Evolutionary conservation across 208 protist species (phyloP).

Genomic region (Trypanosoma avium): DNA sequence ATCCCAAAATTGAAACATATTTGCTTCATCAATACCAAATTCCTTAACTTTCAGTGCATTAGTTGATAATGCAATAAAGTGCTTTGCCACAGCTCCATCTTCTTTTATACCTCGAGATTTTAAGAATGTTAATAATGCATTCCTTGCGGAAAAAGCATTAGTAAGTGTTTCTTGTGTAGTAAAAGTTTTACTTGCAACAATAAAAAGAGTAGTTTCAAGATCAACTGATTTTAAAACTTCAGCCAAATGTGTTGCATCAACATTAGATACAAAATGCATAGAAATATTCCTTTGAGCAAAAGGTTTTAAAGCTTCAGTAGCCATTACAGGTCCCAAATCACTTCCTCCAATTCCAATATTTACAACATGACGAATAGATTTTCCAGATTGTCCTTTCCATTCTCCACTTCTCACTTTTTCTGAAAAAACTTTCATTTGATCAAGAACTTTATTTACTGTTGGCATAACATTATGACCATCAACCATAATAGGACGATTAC

Average conservation of each 20-base stretch:
- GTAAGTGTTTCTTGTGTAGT: constrained; percentile 97
- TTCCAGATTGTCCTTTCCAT: constrained; percentile 95
- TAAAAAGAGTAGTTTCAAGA: constrained; percentile 95
- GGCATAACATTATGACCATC: constrained; percentile 96
- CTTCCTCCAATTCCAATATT: constrained; percentile 98
- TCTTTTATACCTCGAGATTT: constrained; percentile 40
- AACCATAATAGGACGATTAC: constrained; percentile 82
- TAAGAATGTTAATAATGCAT: constrained; percentile 81
- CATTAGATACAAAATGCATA: constrained; percentile 96
- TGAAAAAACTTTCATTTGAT: constrained; percentile 91
- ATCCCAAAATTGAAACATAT: constrained; percentile 99
- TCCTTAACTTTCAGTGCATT: constrained; percentile 88
- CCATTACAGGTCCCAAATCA: constrained; percentile 96
- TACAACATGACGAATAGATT: constrained; percentile 94
- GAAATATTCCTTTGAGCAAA: constrained; percentile 65
- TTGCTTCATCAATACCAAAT: constrained; percentile 95
- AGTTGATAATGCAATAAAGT: constrained; percentile 98
- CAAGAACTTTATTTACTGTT: constrained; percentile 91
- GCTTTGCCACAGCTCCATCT: constrained; percentile 88
- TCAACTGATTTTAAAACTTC: constrained; percentile 85
- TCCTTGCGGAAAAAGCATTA: constrained; percentile 91
- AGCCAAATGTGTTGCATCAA: constrained; percentile 96
- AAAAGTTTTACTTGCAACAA: constrained; percentile 98
- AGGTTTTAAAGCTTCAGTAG: constrained; percentile 93
- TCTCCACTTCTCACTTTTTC: constrained; percentile 85